Evolutionary conservation across 2,329 filamentous ascomycete genomes (phyloP).

Genomic region (Colletotrichum endophyticum): DNA sequence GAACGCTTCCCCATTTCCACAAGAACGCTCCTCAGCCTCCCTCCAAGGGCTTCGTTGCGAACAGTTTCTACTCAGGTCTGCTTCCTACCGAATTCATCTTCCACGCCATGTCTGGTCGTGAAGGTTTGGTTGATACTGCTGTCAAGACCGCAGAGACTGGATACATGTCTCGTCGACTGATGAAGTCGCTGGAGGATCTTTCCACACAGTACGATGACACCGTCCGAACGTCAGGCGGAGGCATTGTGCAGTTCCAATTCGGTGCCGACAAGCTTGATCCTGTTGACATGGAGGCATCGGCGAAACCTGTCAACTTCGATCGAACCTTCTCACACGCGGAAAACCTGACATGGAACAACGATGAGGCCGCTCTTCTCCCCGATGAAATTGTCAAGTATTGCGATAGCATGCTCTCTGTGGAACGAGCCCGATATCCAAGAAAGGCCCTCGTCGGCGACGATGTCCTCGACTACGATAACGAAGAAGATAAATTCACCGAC

Average conservation of each 20-base stretch:
- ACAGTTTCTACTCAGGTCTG: conserved; percentile 95
- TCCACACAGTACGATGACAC: conserved; percentile 95
- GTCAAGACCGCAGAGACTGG: conserved; percentile 99
- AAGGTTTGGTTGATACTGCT: conserved; percentile 97
- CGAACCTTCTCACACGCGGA: conserved; percentile 86
- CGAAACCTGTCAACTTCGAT: conserved; percentile 89
- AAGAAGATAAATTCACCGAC: conserved; percentile 72
- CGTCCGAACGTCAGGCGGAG: conserved; percentile 86
- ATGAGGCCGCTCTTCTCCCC: conserved; percentile 74
- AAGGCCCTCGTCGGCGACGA: conserved; percentile 67
- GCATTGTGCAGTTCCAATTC: conserved; percentile 96
- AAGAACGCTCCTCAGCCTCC: conserved; percentile 92
- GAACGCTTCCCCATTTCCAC: conserved; percentile 92
- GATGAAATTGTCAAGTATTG: conserved; percentile 75
- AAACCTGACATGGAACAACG: conserved; percentile 79
- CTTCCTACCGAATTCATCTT: conserved; percentile 94
- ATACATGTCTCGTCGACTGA: conserved; percentile 97
- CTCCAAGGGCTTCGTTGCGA: conserved; percentile 94
- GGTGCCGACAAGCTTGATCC: conserved; percentile 96
- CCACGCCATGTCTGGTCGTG: conserved; percentile 97
- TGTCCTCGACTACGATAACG: conserved; percentile 72
- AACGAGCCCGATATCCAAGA: conserved; percentile 68
- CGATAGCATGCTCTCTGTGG: conserved; percentile 67
- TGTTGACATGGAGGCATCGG: conserved; percentile 95
- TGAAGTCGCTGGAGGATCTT: conserved; percentile 97